Evolutionary conservation across 495 filamentous ascomycete species (phyloP).

Genomic region (Aspergillus homomorphus): DNA sequence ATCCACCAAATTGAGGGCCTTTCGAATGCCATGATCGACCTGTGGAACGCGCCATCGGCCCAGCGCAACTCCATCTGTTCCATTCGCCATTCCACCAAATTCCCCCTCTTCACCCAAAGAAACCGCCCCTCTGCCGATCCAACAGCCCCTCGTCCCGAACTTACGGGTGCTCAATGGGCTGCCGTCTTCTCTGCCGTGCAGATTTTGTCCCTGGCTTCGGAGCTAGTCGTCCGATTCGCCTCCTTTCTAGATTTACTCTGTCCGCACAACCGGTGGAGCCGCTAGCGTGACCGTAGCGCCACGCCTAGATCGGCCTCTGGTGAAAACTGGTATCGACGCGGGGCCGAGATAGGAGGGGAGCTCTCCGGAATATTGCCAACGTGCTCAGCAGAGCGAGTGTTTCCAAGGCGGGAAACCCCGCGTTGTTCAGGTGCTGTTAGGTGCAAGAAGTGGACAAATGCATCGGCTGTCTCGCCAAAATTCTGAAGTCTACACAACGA

Average conservation of each 20-base stretch:
- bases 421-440: neutral
- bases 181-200: neutral
- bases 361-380: neutral
- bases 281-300: constrained; percentile 3
- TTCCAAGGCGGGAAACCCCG: neutral
- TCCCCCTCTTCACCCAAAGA: constrained; percentile 9
- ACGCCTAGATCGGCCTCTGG: neutral
- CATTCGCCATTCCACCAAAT: constrained; percentile 24
- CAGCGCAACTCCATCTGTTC: constrained; percentile 5
- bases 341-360: neutral
- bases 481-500: neutral
- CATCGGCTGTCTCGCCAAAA: neutral
- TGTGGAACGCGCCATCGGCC: constrained; percentile 15
- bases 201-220: neutral
- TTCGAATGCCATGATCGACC: constrained; percentile 19
- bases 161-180: neutral
- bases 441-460: neutral
- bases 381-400: neutral
- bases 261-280: neutral
- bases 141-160: neutral
- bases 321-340: neutral
- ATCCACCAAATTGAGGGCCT: constrained; percentile 6
- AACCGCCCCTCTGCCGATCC: constrained; percentile 4
- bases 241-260: constrained; percentile 10
- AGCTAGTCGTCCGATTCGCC: constrained; percentile 12